Conservation (phyloP, 768 basidiomycete genomes). For the Leccinum subgranulosum region DNA sequence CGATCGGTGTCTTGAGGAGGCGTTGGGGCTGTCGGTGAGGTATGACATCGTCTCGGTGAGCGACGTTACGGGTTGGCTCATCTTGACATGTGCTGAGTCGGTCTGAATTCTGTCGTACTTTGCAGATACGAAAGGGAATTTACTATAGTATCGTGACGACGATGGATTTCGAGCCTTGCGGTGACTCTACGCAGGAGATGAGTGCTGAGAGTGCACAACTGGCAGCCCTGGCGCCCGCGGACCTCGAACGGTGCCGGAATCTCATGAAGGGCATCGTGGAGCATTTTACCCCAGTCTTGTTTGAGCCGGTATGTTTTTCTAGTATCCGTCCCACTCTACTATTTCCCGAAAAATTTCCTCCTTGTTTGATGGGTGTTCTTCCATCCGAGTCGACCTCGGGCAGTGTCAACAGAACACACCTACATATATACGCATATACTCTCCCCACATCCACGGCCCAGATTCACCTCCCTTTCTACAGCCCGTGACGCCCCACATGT, state of each 20-base stretch:
- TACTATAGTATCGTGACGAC: slow-evolving; percentile 63
- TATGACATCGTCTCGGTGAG: slow-evolving; percentile 51
- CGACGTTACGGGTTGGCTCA: slow-evolving; percentile 3
- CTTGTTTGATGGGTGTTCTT: background rate
- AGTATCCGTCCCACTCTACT: background rate
- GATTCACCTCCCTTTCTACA: slow-evolving; percentile 4
- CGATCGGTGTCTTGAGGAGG: slow-evolving; percentile 42
- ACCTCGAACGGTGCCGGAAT: slow-evolving; percentile 40
- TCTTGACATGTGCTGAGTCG: background rate
- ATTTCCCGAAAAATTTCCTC: background rate
- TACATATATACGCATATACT: background rate
- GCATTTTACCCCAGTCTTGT: slow-evolving; percentile 69
- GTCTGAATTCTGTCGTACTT: background rate
- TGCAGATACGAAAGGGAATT: slow-evolving; percentile 57
- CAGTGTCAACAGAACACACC: background rate
- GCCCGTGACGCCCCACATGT: slow-evolving; percentile 66
- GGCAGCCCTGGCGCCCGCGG: slow-evolving; percentile 29
- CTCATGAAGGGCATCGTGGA: slow-evolving; percentile 56
- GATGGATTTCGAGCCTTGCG: slow-evolving; percentile 50
- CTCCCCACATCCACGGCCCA: background rate
- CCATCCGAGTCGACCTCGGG: too few relatives aligned
- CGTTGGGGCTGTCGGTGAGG: slow-evolving; percentile 47
- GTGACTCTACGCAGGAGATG: slow-evolving; percentile 7
- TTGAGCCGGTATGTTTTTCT: slow-evolving; percentile 48
- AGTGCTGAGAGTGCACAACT: background rate